Percentiles rank a stretch among this genome's conserved stretches.
These are phyloP conservation scores for Scheffersomyces parashehatae DNA, from an alignment of 1,139 yeast genomes.

Conservation along the genomic window DNA sequence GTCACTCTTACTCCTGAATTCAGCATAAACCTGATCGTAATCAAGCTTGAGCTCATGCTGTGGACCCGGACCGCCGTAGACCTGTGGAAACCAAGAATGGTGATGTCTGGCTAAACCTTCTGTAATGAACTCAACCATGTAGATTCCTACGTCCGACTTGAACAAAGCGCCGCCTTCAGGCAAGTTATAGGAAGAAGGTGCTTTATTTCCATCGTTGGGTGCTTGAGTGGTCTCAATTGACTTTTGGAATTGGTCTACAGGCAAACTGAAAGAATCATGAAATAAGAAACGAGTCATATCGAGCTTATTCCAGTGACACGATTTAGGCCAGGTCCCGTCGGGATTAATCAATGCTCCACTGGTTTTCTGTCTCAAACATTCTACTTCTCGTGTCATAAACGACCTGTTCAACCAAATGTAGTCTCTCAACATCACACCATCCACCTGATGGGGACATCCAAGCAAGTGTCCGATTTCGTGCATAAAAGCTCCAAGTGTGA, in stretches of 20 bases:
- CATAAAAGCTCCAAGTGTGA: conserved; percentile 91
- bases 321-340: conserved; percentile 53
- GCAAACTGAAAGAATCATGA: conserved; percentile 78
- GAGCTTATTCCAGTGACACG: conserved; percentile 82
- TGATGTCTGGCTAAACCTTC: conserved; percentile 67
- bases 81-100: conserved; percentile 57
- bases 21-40: conserved; percentile 46
- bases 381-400: conserved; percentile 71
- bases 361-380: conserved; percentile 52
- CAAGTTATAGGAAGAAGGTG: conserved; percentile 22
- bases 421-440: conserved; percentile 89
- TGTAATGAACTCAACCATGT: conserved; percentile 62
- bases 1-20: conserved; percentile 25
- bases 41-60: conserved; percentile 52
- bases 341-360: conserved; percentile 44
- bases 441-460: conserved; percentile 90
- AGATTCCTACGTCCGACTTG: conserved; percentile 65
- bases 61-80: conserved; percentile 61
- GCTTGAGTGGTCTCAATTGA: conserved; percentile 22
- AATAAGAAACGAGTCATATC: conserved; percentile 76
- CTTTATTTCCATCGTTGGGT: conserved; percentile 20
- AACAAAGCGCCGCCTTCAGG: conserved; percentile 48
- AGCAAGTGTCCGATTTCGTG: conserved; percentile 92
- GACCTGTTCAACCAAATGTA: conserved; percentile 80
- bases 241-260: conserved; percentile 55